Percentiles rank a stretch among this genome's conserved stretches.
These are phyloP conservation scores for Sporothrix pseudoabietina DNA, from an alignment of 2,329 filamentous ascomycete species.

Conservation along the genomic window DNA sequence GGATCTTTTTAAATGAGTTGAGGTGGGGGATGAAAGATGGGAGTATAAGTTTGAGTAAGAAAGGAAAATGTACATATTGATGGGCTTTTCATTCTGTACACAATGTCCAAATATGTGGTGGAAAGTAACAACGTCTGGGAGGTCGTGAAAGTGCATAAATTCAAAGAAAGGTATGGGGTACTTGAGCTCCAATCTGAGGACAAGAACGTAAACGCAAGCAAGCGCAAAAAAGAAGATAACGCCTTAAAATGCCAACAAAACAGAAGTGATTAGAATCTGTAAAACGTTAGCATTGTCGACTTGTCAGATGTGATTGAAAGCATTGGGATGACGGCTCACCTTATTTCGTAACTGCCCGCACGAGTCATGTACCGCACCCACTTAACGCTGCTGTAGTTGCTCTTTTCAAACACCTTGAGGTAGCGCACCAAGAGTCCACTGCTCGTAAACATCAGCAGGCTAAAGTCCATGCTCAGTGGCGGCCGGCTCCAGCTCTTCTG, in stretches of 20 bases:
- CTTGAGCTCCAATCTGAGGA: neutral
- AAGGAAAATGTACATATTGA: conserved; percentile 23
- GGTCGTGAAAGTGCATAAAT: conserved; percentile 5
- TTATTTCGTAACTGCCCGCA: conserved; percentile 95
- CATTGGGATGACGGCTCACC: conserved; percentile 51
- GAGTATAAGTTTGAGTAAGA: neutral
- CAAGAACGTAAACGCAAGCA: neutral
- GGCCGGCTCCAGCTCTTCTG: conserved; percentile 96
- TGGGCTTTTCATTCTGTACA: conserved; percentile 20
- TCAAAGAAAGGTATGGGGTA: neutral
- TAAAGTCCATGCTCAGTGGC: conserved; percentile 88
- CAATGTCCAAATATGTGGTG: neutral
- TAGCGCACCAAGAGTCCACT: conserved; percentile 90
- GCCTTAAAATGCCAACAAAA: conserved; percentile 24
- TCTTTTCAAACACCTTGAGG: conserved; percentile 98
- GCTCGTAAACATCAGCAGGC: conserved; percentile 96
- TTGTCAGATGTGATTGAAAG: neutral
- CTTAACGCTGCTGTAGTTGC: conserved; percentile 97
- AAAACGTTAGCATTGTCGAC: neutral
- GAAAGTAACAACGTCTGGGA: neutral
- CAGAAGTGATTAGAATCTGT: neutral
- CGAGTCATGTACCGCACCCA: conserved; percentile 99
- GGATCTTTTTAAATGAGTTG: conserved; percentile 49
- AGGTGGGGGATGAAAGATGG: neutral
- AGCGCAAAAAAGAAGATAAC: conserved; percentile 4